These are phyloP conservation scores for Glycine soja DNA, from an alignment of 306 rosid species.

Conservation along the genomic window DNA sequence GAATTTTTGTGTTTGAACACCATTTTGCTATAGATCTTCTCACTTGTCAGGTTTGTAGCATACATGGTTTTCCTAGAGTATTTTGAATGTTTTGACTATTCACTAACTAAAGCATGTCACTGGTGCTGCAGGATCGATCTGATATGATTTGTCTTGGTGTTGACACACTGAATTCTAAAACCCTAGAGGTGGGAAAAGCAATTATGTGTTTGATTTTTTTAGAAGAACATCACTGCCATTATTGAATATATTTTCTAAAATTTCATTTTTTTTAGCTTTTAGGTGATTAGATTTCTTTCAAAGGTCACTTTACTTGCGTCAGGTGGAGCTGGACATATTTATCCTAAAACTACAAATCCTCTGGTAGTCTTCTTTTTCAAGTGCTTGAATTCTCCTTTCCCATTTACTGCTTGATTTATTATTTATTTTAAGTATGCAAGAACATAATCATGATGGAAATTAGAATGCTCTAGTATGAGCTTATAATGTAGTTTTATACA, in stretches of 20 bases:
- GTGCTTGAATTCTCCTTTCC: slow-evolving; percentile 17
- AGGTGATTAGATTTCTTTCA: slow-evolving; percentile 92
- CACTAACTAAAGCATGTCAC: slow-evolving; percentile 48
- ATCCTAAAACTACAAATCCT: slow-evolving; percentile 95
- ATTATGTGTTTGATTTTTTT: slow-evolving; percentile 1
- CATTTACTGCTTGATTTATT: slow-evolving; percentile 12
- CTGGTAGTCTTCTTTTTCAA: slow-evolving; percentile 59
- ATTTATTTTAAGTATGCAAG: slow-evolving; percentile 11
- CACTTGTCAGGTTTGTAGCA: slow-evolving; percentile 72
- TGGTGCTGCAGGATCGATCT: slow-evolving; percentile 69
- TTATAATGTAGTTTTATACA: slow-evolving; percentile 5
- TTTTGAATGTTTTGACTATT: slow-evolving; percentile 37
- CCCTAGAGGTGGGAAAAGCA: slow-evolving; percentile 68
- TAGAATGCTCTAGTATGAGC: slow-evolving; percentile 7
- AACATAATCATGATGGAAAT: slow-evolving; percentile 33
- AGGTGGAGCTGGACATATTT: slow-evolving; percentile 97
- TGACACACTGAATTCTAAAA: slow-evolving; percentile 82
- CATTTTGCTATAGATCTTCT: slow-evolving; percentile 95
- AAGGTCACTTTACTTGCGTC: slow-evolving; percentile 95
- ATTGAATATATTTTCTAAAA: slow-evolving; percentile 35
- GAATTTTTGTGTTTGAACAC: slow-evolving; percentile 83
- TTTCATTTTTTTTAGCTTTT: slow-evolving; percentile 51
- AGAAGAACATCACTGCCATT: slow-evolving; percentile 23
- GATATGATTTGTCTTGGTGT: slow-evolving; percentile 82
- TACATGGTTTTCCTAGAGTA: slow-evolving; percentile 5